phyloP scores from a whole-genome alignment of 1,284 basidiomycete species.

The Xerocomus amazonicus region DNA sequence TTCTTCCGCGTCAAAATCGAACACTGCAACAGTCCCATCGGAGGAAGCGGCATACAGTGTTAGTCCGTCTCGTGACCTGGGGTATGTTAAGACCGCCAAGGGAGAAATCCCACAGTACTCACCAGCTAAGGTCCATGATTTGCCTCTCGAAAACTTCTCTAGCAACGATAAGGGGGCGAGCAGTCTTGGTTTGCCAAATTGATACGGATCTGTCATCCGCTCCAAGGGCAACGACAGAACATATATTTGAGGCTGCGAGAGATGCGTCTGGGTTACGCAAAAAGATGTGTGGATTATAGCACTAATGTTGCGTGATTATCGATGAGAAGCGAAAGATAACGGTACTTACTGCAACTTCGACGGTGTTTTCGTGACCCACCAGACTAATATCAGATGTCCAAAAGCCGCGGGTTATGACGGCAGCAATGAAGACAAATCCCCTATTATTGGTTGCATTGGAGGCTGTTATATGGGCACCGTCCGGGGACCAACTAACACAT shows the following conservation, averaged over 20 bases:
- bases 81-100: constrained; percentile 3
- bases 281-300: constrained; percentile 92
- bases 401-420: constrained; percentile 83
- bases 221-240: constrained; percentile 84
- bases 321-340: constrained; percentile 16
- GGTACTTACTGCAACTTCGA: constrained; percentile 83
- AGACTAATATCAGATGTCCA: constrained; percentile 91
- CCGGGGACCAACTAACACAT: constrained; percentile 86
- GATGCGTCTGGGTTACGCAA: constrained; percentile 66
- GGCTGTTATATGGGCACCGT: constrained; percentile 95
- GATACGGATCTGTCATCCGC: constrained; percentile 88
- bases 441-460: constrained; percentile 96
- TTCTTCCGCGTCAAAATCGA: constrained; percentile 78
- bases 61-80: constrained; percentile 86
- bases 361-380: constrained; percentile 96
- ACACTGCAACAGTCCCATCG: constrained; percentile 89
- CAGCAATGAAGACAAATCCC: constrained; percentile 96
- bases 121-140: constrained; percentile 96
- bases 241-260: constrained; percentile 73
- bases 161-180: constrained; percentile 86
- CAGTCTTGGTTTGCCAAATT: constrained; percentile 90
- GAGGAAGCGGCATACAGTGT: constrained; percentile 94
- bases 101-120: constrained; percentile 22
- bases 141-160: constrained; percentile 93
- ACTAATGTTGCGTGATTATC: constrained; percentile 40